Evolutionary conservation across 768 basidiomycete genomes (phyloP), one percentile per base, ranked within the genome.

Genomic region (Sistotremastrum suecicum): DNA sequence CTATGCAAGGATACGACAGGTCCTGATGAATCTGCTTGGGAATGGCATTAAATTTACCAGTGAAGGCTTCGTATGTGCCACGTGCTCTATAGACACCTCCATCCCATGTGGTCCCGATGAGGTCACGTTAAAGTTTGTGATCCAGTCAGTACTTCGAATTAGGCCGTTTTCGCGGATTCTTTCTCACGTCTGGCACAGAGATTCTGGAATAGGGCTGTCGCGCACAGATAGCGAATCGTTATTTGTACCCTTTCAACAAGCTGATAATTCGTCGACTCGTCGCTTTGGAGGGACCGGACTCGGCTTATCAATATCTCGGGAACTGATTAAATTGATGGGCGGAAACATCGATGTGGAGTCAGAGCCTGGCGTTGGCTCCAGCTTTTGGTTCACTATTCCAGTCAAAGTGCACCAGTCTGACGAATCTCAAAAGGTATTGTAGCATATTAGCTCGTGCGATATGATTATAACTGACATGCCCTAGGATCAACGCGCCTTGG

Each of bases 271-370:
- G 0, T 81, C 80, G 0, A 83, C 83, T 5, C 74, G 82, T 30
- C 70, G 76, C 5, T 84, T 81, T 54, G 83, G 83, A 40, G 83
- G 83, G 2, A 83, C 82, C n/a, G 83, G 83, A 7, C 59, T 85
- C 6, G 83, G 83, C 12, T 61, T 83, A 28, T 81, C 78, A 5
- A 85, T 85, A 51, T 83, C 80, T 5, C 71, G 79, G 9, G 78
- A 82, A 51, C 63, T 85, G 34, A 80, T 83, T 40, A 80, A 80
- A 54, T 68, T 83, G n/a, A 78, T 83, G 73, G 76, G 78, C 12
- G 83, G 83, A 20, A 74, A 71, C 4, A 83, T 85, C 43, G 79
- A 77, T 7, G 80, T 83, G 5, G 65, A 74, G 11, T 83, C 80
- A 1, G 74, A 80, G 50, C 63, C 76, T 7, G 71, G 73, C 44